Evolutionary conservation across 441 rosid species (phyloP), one percentile per base, ranked within the genome.

Genomic region (Gossypium schwendimanii): DNA sequence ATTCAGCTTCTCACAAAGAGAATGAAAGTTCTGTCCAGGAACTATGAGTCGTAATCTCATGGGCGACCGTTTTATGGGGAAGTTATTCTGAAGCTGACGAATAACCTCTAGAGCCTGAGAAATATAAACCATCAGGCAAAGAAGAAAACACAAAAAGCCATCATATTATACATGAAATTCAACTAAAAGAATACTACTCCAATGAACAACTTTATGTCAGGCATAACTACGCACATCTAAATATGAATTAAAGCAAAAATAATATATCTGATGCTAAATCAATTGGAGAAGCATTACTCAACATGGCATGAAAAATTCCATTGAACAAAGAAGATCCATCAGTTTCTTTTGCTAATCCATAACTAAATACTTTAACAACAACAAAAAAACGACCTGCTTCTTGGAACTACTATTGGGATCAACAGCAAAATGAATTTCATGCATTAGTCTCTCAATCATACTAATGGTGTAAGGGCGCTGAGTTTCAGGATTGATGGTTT

Each of bases 371-470:
- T 47, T 4, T 8, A 53, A 74, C 3, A 24, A 54, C 50, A 63
- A 49, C 1, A 31, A 11, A 2, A 8, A 45, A 10, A 52, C 1
- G 33, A 91, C 98, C 97, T 95, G 99, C 78, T 95, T 93, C 90
- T 93, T 93, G 28, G 99, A 93, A 76, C 84, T 93, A 74, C 91
- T 84, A 80, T 88, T 84, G 0, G 93, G 95, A 55, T 95, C 99
- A 75, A 93, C 88, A 73, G 98, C 97, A 36, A 95, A 91, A 82
- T 95, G 99, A 74, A 84, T 89, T 58, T 95, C 98, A 73, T 93
- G 99, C 97, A 93, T 92, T 18, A 93, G 83, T 1, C 98, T 88
- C 81, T 91, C 96, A 59, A 95, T 87, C 98, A 95, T 93, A 75
- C 89, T 90, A 67, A 95, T 95, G 6, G 99, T 95, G 74, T 95